A percentile compares a stretch with the other conserved stretches of the same genome.
phyloP scores from a whole-genome alignment of 2,329 filamentous ascomycete species.

The Cadophora sp. region DNA sequence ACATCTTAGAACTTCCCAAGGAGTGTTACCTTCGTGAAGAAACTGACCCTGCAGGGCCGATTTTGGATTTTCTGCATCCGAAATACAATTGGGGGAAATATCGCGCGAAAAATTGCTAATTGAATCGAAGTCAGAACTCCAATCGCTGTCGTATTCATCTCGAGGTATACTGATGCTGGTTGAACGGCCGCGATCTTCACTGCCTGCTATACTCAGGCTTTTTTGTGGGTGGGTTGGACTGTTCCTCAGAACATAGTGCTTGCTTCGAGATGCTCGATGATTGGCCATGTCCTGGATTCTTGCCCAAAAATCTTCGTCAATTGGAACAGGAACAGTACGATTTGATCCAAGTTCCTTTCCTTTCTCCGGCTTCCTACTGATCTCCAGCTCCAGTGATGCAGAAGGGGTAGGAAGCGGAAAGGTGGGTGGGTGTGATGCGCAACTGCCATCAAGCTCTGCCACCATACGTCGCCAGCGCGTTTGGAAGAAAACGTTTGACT shows the following conservation, averaged over 20 bases:
- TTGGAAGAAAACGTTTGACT: conserved; percentile 17
- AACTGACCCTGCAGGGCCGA: background rate
- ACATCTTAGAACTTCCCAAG: too few relatives aligned
- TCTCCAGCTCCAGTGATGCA: conserved; percentile 10
- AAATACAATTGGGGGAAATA: background rate
- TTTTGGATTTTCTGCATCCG: background rate
- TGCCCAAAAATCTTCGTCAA: background rate
- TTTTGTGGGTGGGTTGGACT: conserved; percentile 6
- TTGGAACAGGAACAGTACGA: background rate
- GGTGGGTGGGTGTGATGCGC: background rate
- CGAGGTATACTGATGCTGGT: background rate
- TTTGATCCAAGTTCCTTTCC: background rate
- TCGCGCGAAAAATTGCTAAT: background rate
- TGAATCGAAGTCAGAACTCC: background rate
- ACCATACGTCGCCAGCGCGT: background rate
- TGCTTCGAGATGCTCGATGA: background rate
- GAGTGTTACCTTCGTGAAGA: background rate
- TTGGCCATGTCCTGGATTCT: background rate
- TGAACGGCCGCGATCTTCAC: background rate
- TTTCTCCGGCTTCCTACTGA: background rate
- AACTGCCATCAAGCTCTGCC: background rate
- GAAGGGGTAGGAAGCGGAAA: background rate
- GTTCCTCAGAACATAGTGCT: conserved; percentile 8
- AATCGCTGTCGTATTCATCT: background rate
- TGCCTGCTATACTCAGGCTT: background rate